Percentiles rank a stretch among this genome's conserved stretches.
These are phyloP conservation scores for Cyclaneusma minus DNA, from an alignment of 2,329 filamentous ascomycete genomes.

Conservation along the genomic window DNA sequence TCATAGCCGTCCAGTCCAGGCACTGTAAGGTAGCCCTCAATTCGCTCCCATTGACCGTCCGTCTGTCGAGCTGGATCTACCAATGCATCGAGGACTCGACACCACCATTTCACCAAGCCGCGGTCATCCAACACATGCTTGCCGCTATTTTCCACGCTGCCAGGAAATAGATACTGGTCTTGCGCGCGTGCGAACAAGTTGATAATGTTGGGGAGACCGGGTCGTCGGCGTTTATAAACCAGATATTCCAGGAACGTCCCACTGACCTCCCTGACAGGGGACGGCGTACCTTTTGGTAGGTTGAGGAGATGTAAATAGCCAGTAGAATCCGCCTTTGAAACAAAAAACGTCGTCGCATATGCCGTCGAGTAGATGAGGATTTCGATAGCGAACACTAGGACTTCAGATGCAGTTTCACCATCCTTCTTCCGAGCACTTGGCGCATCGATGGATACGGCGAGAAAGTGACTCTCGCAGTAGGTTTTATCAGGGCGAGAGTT, in stretches of 20 bases:
- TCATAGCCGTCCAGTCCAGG: slow-evolving; percentile 77
- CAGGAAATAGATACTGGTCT: slow-evolving; percentile 87
- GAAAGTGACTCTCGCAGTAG: slow-evolving; percentile 73
- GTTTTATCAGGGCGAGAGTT: slow-evolving; percentile 59
- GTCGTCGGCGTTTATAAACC: slow-evolving; percentile 47
- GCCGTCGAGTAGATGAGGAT: slow-evolving; percentile 74
- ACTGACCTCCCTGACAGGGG: slow-evolving; percentile 60
- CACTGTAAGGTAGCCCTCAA: slow-evolving; percentile 72
- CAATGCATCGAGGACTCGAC: slow-evolving; percentile 66
- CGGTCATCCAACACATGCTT: slow-evolving; percentile 92
- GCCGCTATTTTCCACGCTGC: slow-evolving; percentile 65
- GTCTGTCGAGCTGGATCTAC: slow-evolving; percentile 31
- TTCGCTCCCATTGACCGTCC: slow-evolving; percentile 23
- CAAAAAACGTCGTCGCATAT: slow-evolving; percentile 72
- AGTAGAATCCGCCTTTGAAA: slow-evolving; percentile 94
- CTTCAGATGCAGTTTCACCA: slow-evolving; percentile 14
- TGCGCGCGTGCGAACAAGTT: slow-evolving; percentile 89
- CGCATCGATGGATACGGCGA: slow-evolving; percentile 35
- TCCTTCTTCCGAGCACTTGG: slow-evolving; percentile 13
- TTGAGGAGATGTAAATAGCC: slow-evolving; percentile 61
- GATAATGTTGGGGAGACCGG: slow-evolving; percentile 54
- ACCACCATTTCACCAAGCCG: slow-evolving; percentile 92
- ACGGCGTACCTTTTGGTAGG: slow-evolving; percentile 45
- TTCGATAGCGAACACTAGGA: slow-evolving; percentile 74
- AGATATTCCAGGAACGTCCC: slow-evolving; percentile 65